Base-by-base conservation (phyloP, 495 filamentous ascomycete genomes). In the Talaromyces wortmannii region DNA sequence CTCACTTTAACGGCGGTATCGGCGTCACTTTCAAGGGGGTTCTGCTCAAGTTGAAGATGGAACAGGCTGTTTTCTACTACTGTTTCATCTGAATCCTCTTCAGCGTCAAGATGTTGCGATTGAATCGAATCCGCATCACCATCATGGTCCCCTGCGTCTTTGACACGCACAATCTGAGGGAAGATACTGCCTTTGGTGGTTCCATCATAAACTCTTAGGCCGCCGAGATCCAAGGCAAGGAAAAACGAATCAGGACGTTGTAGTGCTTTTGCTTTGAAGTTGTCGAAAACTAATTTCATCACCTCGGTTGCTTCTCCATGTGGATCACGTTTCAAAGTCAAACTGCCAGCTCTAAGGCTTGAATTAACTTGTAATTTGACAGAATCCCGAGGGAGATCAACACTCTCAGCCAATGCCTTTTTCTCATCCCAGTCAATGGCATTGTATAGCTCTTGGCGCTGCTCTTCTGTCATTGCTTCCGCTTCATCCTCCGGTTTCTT, bases 361-460 rank as follows among this genome's bases (percentile, higher is more conserved):
- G 92, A 84, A 61, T 97, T 89, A 55, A 97, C 74, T 67, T 97
- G 89, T 63, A 97, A 74, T 71, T 97, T 96, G 53, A 97, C 81
- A 50, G 88, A 89, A 57, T 98, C 95, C 46, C 87, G 83, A 0
- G 94, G 94, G 48, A 89, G 78, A 63, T 97, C 92, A 29, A 98
- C 87, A 52, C 85, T 85, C 58, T 94, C 92, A 0, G 89, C 76
- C 32, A 98, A 78, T 3, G 85, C 85, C 50, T 91, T 88, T 77
- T 97, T 97, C 73, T 98, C 94, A 61, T 98, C 89, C 88, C 91
- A 98, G 63, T 97, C 91, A 59, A 98, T 98, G 33, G 90, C 95
- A 59, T 90, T 89, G 63, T 98, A 98, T 7, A 98, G 81, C 73
- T 97, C 94, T 66, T 97, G 91, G 45, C 92, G 85, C 66, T 98